Base-by-base conservation (phyloP, 2,329 filamentous ascomycete species). In the Kalmusia sp. region DNA sequence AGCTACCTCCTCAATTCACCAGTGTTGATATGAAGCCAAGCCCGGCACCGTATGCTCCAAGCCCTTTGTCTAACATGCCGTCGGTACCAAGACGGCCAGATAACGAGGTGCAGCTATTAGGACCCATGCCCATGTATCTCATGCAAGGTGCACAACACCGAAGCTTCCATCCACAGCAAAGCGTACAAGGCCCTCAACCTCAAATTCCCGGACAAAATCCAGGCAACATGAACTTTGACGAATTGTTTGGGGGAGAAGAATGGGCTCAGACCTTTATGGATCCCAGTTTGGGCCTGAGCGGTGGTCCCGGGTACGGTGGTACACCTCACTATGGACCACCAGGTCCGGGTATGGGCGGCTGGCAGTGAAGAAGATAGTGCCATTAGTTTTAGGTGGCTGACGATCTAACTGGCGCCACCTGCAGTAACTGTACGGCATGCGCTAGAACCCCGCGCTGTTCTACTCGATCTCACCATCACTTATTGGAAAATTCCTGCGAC, bases 81-180 rank as follows among this genome's bases (percentile, higher is more conserved):
- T 51, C 58, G 8, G 57, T 55, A 15, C 57, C 58, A 5, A 43
- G 61, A n/a, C 61, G 63, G 25, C 62, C 53, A n/a, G 87, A 89
- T 49, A 84, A 90, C 45, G 89, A 92, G 64, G 89, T 88, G 15
- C 88, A 92, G 58, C 79, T 92, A 11, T 85, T 91, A 52, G 87
- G 86, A 0, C 85, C 88, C 1, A 80, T 91, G 31, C 88, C 89
- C 14, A 85, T 88, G 31, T 93, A 91, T 65, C 78, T 92, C 61
- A 83, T 89, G 74, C 84, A 87, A 68, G 77, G 65, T 39, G 59
- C 63, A 46, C 67, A 69, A 28, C 59, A 64, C 37, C 46, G 65
- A 43, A 58, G 51, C 33, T 70, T 61, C 52, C 71, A 61, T 40
- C 65, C 69, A 30, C 67, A 67, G 15, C 55, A 54, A 34, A 56